Evolutionary conservation across 192 early-diverging fungal genomes (phyloP).

Genomic region (Backusella tuberculispora): DNA sequence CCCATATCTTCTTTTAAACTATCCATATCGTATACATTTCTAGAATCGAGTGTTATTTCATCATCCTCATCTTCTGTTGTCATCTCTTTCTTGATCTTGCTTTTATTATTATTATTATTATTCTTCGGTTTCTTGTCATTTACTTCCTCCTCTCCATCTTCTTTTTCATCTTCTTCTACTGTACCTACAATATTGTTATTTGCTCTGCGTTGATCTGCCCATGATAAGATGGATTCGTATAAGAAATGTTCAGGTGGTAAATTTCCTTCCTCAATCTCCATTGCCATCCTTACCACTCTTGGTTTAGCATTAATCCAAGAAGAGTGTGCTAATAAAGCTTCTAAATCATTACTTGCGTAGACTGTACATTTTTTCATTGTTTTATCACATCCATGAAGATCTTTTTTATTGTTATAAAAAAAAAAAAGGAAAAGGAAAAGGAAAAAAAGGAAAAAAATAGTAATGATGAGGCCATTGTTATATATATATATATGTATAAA

Average conservation of each 20-base stretch:
- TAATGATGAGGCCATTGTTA: too few species aligned
- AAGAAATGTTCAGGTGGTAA: slow-evolving; percentile 33
- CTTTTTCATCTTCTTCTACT: not conserved
- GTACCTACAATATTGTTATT: not conserved
- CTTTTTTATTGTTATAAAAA: slow-evolving; percentile 11
- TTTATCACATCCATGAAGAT: slow-evolving; percentile 26
- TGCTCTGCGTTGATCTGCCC: not conserved
- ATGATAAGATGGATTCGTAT: slow-evolving; percentile 22
- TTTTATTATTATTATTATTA: not conserved
- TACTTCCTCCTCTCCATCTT: not conserved
- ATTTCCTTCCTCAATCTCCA: slow-evolving; percentile 39
- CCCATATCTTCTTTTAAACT: not conserved
- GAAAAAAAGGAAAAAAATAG: too few species aligned
- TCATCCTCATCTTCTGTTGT: not conserved
- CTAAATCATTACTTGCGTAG: slow-evolving; percentile 31
- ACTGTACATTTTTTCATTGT: slow-evolving; percentile 33
- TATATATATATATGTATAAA: slow-evolving; percentile 24
- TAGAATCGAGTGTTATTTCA: not conserved
- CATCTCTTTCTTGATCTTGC: not conserved
- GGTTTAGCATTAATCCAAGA: slow-evolving; percentile 36
- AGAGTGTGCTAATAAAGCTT: slow-evolving; percentile 23
- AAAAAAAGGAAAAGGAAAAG: too few species aligned
- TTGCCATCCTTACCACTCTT: slow-evolving; percentile 28
- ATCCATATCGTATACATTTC: not conserved
- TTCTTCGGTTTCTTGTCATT: not conserved